These are phyloP conservation scores for Oidiodendron maius DNA, from an alignment of 495 filamentous ascomycete species.

Conservation along the genomic window DNA sequence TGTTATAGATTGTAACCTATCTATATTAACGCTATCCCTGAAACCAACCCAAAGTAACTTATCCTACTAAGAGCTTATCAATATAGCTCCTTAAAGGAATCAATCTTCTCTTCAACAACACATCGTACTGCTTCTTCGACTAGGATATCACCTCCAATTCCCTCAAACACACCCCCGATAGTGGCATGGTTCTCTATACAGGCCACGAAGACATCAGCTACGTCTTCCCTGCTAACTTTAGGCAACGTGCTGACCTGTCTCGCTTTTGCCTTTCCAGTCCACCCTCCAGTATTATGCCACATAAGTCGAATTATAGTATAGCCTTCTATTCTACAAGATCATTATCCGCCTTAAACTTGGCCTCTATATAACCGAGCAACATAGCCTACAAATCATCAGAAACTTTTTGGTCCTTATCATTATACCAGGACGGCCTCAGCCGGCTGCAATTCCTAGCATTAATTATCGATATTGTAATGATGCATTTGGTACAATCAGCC, in stretches of 20 bases:
- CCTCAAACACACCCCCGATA: conserved; percentile 27
- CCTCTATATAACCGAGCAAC: conserved; percentile 24
- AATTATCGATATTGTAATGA: conserved; percentile 27
- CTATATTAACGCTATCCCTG: too few relatives aligned
- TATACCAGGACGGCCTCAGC: conserved; percentile 27
- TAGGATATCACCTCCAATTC: conserved; percentile 25
- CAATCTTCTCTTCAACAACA: conserved; percentile 13
- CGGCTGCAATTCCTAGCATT: conserved; percentile 27
- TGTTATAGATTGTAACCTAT: too few relatives aligned
- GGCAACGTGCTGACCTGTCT: conserved; percentile 17
- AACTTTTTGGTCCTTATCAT: conserved; percentile 20
- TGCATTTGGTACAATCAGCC: conserved; percentile 23
- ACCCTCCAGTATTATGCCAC: conserved; percentile 18
- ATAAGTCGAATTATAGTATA: conserved; percentile 31
- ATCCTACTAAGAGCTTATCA: too few relatives aligned
- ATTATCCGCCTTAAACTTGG: conserved; percentile 27
- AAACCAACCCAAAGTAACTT: too few relatives aligned
- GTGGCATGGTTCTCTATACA: conserved; percentile 26
- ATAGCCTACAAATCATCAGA: conserved; percentile 21
- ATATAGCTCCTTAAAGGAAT: conserved; percentile 13
- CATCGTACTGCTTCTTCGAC: conserved; percentile 13
- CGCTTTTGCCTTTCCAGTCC: conserved; percentile 22
- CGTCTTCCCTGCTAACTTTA: conserved; percentile 25
- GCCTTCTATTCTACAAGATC: conserved; percentile 27
- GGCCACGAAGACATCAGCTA: conserved; percentile 25